These are phyloP conservation scores for Aspergillus mulundensis DNA, from an alignment of 495 filamentous ascomycete species.

Conservation along the genomic window DNA sequence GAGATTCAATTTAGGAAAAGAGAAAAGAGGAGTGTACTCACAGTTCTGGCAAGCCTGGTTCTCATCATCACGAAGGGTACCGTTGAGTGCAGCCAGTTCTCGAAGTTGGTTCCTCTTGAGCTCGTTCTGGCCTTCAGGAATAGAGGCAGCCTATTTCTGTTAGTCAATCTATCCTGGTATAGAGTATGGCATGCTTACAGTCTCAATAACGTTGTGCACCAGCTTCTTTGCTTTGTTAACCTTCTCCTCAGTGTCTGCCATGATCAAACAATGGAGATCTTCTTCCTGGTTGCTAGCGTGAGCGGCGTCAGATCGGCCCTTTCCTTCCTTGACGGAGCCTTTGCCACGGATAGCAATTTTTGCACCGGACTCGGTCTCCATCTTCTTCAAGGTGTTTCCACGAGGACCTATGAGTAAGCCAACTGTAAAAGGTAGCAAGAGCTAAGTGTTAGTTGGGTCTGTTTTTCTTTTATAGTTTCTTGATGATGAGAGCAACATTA, in stretches of 20 bases:
- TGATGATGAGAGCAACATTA: slow-evolving; percentile 30
- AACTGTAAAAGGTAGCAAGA: slow-evolving; percentile 82
- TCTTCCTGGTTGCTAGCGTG: slow-evolving; percentile 99
- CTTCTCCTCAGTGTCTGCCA: slow-evolving; percentile 98
- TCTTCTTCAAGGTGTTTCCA: slow-evolving; percentile 98
- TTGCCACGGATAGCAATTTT: slow-evolving; percentile 99
- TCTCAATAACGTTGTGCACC: slow-evolving; percentile 97
- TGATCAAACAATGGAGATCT: slow-evolving; percentile 97
- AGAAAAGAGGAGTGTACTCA: slow-evolving; percentile 31
- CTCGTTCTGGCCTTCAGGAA: slow-evolving; percentile 96
- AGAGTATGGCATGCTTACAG: slow-evolving; percentile 54
- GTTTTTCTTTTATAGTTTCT: slow-evolving; percentile 38
- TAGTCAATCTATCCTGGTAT: not conserved
- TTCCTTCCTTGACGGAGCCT: slow-evolving; percentile 99
- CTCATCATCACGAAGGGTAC: slow-evolving; percentile 96
- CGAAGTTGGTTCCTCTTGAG: slow-evolving; percentile 98
- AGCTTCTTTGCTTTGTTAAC: slow-evolving; percentile 96
- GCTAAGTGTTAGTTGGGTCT: slow-evolving; percentile 74
- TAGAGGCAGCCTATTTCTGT: slow-evolving; percentile 79
- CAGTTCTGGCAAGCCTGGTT: slow-evolving; percentile 99
- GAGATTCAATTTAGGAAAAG: not conserved
- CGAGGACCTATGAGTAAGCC: slow-evolving; percentile 99
- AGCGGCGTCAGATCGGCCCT: slow-evolving; percentile 95
- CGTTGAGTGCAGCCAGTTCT: slow-evolving; percentile 94
- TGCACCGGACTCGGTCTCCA: slow-evolving; percentile 93